phyloP scores from a whole-genome alignment of 768 basidiomycete genomes.

The Lactarius hengduanensis region DNA sequence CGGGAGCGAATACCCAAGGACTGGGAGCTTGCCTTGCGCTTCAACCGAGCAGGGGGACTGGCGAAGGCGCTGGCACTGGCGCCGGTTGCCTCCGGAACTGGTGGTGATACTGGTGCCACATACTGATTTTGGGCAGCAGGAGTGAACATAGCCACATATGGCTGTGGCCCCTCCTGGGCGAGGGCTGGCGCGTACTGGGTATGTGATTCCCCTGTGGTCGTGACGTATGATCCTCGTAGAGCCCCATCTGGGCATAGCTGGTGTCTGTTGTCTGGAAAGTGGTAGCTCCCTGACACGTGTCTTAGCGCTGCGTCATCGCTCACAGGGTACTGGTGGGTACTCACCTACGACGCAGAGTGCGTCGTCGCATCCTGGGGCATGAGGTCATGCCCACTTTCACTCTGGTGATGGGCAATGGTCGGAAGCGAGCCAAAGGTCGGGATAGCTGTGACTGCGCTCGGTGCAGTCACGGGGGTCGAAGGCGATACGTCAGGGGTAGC shows the following conservation, averaged over 20 bases:
- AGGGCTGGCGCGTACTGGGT: background rate
- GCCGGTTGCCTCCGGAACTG: background rate
- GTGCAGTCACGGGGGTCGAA: background rate
- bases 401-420: slow-evolving; percentile 19
- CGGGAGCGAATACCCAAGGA: background rate
- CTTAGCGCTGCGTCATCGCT: slow-evolving; percentile 12
- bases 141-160: background rate
- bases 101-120: background rate
- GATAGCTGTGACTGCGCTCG: background rate
- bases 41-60: background rate
- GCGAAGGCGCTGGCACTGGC: background rate
- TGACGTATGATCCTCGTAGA: background rate
- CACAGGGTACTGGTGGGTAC: slow-evolving; percentile 20
- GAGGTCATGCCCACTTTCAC: slow-evolving; percentile 28
- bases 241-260: background rate
- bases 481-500: background rate
- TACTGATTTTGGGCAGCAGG: slow-evolving; percentile 3
- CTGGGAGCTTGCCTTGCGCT: background rate
- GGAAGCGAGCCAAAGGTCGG: background rate
- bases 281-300: slow-evolving; percentile 2
- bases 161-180: background rate
- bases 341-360: slow-evolving; percentile 20
- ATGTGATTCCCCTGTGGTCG: background rate
- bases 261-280: slow-evolving; percentile 2
- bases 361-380: background rate